Percentiles rank a stretch among this genome's conserved stretches.
Evolutionary conservation across 495 filamentous ascomycete genomes (phyloP).

Genomic region (Aspergillus wentii): DNA sequence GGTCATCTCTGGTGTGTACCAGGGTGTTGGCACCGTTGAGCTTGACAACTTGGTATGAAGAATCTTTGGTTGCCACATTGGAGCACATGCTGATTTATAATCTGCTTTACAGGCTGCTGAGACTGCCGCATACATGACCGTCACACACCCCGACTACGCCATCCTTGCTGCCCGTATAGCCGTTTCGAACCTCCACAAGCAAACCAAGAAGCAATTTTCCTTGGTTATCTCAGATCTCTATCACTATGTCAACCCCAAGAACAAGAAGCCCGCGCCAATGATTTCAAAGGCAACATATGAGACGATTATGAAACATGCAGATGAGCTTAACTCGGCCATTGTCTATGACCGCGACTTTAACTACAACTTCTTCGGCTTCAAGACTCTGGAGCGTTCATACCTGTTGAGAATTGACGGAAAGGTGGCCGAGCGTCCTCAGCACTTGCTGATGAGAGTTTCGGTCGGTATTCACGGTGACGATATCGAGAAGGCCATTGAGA

Average conservation of each 20-base stretch:
- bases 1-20: constrained; percentile 98
- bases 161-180: constrained; percentile 98
- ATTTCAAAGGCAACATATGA: constrained; percentile 86
- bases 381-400: constrained; percentile 97
- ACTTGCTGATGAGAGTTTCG: constrained; percentile 98
- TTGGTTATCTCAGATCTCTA: constrained; percentile 88
- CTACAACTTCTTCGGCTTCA: constrained; percentile 99
- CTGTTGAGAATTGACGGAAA: constrained; percentile 88
- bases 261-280: constrained; percentile 79
- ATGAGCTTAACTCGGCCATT: constrained; percentile 96
- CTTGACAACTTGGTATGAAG: constrained; percentile 92
- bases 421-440: constrained; percentile 93
- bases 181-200: constrained; percentile 98
- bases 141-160: constrained; percentile 98
- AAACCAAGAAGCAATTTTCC: constrained; percentile 99
- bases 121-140: constrained; percentile 99
- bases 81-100: no score
- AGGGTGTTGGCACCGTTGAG: constrained; percentile 93
- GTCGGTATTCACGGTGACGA: constrained; percentile 95
- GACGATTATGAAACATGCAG: constrained; percentile 87
- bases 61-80: no score
- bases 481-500: constrained; percentile 90
- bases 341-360: constrained; percentile 99
- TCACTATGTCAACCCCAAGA: constrained; percentile 96
- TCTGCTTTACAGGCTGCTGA: constrained; percentile 72